These are phyloP conservation scores for Verticillium tricorpus DNA, from an alignment of 2,329 filamentous ascomycete genomes.

Conservation along the genomic window DNA sequence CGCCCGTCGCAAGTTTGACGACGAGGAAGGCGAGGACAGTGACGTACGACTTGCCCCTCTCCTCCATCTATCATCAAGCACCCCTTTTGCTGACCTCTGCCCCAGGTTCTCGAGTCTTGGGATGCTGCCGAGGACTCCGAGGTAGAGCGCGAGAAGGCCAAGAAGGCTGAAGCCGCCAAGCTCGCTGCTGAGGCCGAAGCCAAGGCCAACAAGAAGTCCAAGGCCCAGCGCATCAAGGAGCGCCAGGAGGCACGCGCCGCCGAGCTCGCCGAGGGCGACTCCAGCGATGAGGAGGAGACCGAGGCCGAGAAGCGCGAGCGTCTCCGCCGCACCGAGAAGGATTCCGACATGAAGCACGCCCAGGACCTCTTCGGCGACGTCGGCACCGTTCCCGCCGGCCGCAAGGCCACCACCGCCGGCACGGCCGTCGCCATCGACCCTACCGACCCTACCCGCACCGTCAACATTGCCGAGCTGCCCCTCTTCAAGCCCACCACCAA, in stretches of 20 bases:
- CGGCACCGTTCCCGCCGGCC: constrained; percentile 55
- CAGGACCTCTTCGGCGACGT: constrained; percentile 84
- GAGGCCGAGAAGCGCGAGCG: constrained; percentile 70
- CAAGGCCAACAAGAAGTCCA: constrained; percentile 86
- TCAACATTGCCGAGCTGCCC: constrained; percentile 75
- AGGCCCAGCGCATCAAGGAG: constrained; percentile 80
- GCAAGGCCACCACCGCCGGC: constrained; percentile 62
- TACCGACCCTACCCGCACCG: constrained; percentile 68
- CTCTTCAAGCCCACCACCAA: constrained; percentile 90
- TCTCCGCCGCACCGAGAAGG: constrained; percentile 75
- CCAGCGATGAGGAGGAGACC: constrained; percentile 66
- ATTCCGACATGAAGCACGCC: constrained; percentile 83
- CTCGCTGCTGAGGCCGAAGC: constrained; percentile 86
- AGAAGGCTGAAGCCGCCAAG: constrained; percentile 80
- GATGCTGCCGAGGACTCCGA: constrained; percentile 96
- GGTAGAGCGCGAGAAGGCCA: constrained; percentile 90
- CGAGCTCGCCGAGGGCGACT: constrained; percentile 47
- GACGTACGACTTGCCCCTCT: constrained; percentile 56
- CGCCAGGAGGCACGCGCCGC: constrained; percentile 59
- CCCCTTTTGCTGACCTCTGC: neutral
- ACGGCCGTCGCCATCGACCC: constrained; percentile 65
- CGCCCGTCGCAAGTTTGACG: constrained; percentile 68
- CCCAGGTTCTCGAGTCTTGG: constrained; percentile 89
- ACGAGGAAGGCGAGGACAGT: constrained; percentile 77
- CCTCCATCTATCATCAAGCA: neutral